phyloP scores from a whole-genome alignment of 331 rosid genomes.

The Cucumis variabilis region DNA sequence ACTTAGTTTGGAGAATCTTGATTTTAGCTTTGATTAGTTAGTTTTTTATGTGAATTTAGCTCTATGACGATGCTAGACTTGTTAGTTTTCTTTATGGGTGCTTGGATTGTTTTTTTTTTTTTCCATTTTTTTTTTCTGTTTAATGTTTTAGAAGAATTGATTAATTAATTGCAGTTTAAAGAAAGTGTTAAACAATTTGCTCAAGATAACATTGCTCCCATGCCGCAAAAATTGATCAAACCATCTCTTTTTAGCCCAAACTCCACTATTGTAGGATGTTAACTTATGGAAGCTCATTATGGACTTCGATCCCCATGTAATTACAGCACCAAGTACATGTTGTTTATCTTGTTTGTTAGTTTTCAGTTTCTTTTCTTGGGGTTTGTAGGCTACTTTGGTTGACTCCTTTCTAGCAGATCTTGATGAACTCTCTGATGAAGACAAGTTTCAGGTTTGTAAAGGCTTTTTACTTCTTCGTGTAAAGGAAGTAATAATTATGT shows the following conservation, averaged over 20 bases:
- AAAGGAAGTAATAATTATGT: background rate
- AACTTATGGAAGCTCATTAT: no score
- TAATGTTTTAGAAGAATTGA: background rate
- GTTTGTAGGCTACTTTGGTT: constrained; percentile 87
- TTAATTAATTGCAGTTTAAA: constrained; percentile 67
- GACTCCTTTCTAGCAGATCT: constrained; percentile 96
- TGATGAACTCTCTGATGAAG: constrained; percentile 95
- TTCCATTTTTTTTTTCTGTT: background rate
- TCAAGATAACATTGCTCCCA: no score
- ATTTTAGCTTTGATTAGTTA: background rate
- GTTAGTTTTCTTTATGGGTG: background rate
- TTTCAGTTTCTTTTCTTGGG: background rate
- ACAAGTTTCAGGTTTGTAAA: constrained; percentile 59
- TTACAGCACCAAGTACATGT: no score
- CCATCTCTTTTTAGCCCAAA: no score
- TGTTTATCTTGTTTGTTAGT: constrained; percentile 3
- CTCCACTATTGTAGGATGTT: no score
- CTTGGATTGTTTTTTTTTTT: background rate
- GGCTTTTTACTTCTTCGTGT: background rate
- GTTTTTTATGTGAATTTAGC: background rate
- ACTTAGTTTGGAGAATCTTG: background rate
- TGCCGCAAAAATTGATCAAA: no score
- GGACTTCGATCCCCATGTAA: no score
- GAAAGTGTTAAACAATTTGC: constrained; percentile 82
- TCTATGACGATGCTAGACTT: background rate